Evolutionary conservation across 2,329 filamentous ascomycete species (phyloP).

Genomic region (Penicillium brasilianum): DNA sequence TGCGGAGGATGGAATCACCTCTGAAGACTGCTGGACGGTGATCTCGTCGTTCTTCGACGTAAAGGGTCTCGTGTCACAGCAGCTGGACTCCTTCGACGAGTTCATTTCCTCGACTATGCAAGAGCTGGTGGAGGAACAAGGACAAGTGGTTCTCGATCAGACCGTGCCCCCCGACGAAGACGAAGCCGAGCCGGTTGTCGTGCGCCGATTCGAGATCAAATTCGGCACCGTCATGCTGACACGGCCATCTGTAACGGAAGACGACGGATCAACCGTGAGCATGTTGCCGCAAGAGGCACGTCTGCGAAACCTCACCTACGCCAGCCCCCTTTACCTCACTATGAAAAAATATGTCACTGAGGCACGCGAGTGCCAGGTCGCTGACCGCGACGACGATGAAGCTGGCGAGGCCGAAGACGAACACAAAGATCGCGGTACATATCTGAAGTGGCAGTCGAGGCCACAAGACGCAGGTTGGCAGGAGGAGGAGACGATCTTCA

Average conservation of each 20-base stretch:
- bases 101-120: constrained; percentile 95
- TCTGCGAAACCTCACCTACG: constrained; percentile 93
- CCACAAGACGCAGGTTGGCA: constrained; percentile 55
- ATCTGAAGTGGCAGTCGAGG: constrained; percentile 55
- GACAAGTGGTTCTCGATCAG: constrained; percentile 89
- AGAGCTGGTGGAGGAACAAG: constrained; percentile 90
- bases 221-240: constrained; percentile 90
- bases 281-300: constrained; percentile 94
- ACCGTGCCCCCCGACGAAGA: constrained; percentile 78
- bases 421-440: constrained; percentile 51
- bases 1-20: constrained; percentile 77
- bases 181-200: constrained; percentile 74
- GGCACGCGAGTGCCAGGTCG: constrained; percentile 75
- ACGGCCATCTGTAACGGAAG: constrained; percentile 88
- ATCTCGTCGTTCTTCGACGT: constrained; percentile 96
- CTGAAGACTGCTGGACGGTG: constrained; percentile 98
- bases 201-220: constrained; percentile 92
- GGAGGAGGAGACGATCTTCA: constrained; percentile 77
- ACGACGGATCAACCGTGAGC: constrained; percentile 83
- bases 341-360: constrained; percentile 85
- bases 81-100: constrained; percentile 97
- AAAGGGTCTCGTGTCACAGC: constrained; percentile 95
- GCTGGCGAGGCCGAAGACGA: constrained; percentile 59
- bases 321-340: constrained; percentile 85
- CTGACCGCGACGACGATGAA: constrained; percentile 67